Percentiles rank a stretch among this genome's conserved stretches.
Evolutionary conservation across 2,329 filamentous ascomycete species (phyloP).

Genomic region (Aspergillus glaucus): DNA sequence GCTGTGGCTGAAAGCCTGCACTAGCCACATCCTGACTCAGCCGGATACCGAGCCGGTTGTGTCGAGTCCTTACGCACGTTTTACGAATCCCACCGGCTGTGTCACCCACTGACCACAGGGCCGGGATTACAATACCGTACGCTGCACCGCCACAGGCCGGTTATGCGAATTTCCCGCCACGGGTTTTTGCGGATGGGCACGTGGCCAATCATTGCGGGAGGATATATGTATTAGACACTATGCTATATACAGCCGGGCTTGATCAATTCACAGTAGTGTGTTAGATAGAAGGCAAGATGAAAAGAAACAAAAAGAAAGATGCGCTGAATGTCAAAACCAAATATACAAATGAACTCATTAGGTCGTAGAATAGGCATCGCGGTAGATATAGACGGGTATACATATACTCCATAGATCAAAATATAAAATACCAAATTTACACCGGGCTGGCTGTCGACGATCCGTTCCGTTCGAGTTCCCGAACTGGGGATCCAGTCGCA

Average conservation of each 20-base stretch:
- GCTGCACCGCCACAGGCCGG: conserved; percentile 18
- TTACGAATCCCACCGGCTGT: background rate
- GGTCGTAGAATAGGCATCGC: no score
- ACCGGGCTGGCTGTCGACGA: background rate
- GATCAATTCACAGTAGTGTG: no score
- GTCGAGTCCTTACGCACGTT: no score
- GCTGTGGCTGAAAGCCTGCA: conserved; percentile 13
- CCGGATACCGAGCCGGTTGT: background rate
- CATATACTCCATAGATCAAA: background rate
- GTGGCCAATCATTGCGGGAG: conserved; percentile 4
- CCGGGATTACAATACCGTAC: background rate
- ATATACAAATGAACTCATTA: no score
- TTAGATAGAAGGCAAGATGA: no score
- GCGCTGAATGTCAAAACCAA: no score
- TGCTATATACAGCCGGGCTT: no score
- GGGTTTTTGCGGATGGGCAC: conserved; percentile 12
- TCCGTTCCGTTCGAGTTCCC: background rate
- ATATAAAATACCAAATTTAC: background rate
- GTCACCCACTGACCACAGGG: conserved; percentile 2
- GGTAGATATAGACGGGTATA: no score
- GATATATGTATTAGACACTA: no score
- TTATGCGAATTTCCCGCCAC: conserved; percentile 16
- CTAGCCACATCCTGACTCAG: conserved; percentile 13
- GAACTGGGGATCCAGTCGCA: background rate
- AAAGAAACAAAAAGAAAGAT: no score